These are phyloP conservation scores for Stephanodiscus triporus DNA, from an alignment of 108 stramenopile species.

Conservation along the genomic window DNA sequence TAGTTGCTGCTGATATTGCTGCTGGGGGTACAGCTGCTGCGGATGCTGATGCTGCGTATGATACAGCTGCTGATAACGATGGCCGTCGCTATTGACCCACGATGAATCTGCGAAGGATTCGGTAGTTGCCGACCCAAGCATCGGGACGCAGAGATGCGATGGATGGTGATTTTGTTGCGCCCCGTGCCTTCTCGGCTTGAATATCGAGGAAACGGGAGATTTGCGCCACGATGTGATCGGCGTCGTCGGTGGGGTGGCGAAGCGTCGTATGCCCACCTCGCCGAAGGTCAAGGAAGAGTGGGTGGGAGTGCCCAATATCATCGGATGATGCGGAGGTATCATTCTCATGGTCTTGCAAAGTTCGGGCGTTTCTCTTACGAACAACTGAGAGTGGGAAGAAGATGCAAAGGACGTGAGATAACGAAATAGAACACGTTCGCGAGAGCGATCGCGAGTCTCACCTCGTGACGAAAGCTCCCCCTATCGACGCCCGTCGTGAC, in stretches of 20 bases:
- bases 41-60: not conserved
- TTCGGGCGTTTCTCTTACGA: not conserved
- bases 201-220: constrained; percentile 7
- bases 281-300: not conserved
- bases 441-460: constrained; percentile 27
- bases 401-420: not conserved
- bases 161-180: not conserved
- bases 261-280: not conserved
- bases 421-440: too few relatives aligned
- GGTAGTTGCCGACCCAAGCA: not conserved
- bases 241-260: not conserved
- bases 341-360: not conserved
- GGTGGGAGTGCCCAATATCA: not conserved
- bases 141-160: constrained; percentile 1
- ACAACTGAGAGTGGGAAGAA: not conserved
- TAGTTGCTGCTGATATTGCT: constrained; percentile 5
- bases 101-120: not conserved
- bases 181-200: constrained; percentile 10
- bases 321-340: not conserved
- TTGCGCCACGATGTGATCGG: not conserved
- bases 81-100: not conserved
- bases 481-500: constrained; percentile 58
- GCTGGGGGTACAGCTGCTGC: not conserved
- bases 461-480: constrained; percentile 60
- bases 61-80: not conserved